These are phyloP conservation scores for Phytophthora fragariae DNA, from an alignment of 352 stramenopile species.

Conservation along the genomic window DNA sequence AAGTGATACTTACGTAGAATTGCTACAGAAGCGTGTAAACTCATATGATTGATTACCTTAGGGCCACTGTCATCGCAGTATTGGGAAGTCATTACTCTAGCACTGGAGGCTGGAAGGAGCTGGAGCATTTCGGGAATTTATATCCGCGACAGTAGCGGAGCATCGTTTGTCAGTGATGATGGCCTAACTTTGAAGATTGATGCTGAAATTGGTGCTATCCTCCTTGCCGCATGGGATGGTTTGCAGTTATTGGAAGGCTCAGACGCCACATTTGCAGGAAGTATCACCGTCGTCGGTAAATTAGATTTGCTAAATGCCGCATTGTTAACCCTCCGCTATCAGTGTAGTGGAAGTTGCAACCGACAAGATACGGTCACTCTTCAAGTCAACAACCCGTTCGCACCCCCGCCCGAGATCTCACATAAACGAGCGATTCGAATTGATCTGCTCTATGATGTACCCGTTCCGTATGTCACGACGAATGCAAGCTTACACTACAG, in stretches of 20 bases:
- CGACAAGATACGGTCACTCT: slow-evolving; percentile 32
- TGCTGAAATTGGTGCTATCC: neutral
- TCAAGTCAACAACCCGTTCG: slow-evolving; percentile 18
- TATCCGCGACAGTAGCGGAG: neutral
- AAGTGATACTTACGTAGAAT: neutral
- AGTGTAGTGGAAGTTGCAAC: slow-evolving; percentile 18
- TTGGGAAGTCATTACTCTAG: neutral
- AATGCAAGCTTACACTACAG: slow-evolving; percentile 40
- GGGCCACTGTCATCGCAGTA: neutral
- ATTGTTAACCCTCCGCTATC: slow-evolving; percentile 29
- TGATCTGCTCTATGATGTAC: slow-evolving; percentile 33
- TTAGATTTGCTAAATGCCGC: slow-evolving; percentile 28
- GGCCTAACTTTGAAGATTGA: slow-evolving; percentile 2
- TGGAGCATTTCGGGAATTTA: neutral
- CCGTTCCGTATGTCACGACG: slow-evolving; percentile 40
- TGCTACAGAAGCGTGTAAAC: neutral
- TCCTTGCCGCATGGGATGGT: neutral
- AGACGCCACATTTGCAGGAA: neutral
- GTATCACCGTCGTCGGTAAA: neutral
- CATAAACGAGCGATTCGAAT: slow-evolving; percentile 38
- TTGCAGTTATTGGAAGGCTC: neutral
- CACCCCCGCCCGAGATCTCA: slow-evolving; percentile 4
- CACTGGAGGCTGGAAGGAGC: neutral
- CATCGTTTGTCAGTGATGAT: neutral
- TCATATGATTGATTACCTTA: neutral